Conservation (phyloP, 2,329 filamentous ascomycete species). For the Helicocarpus griseus region DNA sequence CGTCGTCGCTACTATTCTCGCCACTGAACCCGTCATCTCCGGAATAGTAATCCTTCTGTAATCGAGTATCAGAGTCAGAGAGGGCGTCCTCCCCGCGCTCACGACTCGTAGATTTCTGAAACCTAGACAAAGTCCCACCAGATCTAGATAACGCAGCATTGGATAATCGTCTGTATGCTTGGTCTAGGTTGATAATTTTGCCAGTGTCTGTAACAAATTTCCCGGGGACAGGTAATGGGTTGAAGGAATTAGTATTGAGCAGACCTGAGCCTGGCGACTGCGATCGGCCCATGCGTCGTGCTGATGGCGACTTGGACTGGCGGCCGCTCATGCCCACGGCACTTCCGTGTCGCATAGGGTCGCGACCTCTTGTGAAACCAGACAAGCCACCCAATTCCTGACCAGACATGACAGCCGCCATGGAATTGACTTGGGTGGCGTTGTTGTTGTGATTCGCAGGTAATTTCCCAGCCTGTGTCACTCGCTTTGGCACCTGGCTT, state of each 20-base stretch:
- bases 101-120: conserved; percentile 43
- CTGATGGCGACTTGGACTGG: conserved; percentile 23
- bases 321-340: conserved; percentile 29
- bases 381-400: conserved; percentile 26
- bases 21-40: conserved; percentile 50
- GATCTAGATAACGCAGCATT: conserved; percentile 59
- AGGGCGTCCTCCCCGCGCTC: conserved; percentile 28
- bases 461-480: conserved; percentile 33
- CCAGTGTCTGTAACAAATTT: conserved; percentile 51
- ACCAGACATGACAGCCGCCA: conserved; percentile 39
- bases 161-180: conserved; percentile 60
- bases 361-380: conserved; percentile 27
- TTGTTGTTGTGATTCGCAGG: conserved; percentile 7
- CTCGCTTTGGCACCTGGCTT: conserved; percentile 33
- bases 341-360: conserved; percentile 30
- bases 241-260: conserved; percentile 41
- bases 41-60: conserved; percentile 62
- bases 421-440: conserved; percentile 28
- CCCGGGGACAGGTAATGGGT: conserved; percentile 29
- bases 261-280: conserved; percentile 33
- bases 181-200: conserved; percentile 56
- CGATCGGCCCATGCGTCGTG: conserved; percentile 22
- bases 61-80: conserved; percentile 43
- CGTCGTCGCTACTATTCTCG: conserved; percentile 30
- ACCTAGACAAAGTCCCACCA: conserved; percentile 51